These are phyloP conservation scores for Umbelopsis sp. DNA, from an alignment of 371 early-diverging fungal genomes.

Conservation along the genomic window DNA sequence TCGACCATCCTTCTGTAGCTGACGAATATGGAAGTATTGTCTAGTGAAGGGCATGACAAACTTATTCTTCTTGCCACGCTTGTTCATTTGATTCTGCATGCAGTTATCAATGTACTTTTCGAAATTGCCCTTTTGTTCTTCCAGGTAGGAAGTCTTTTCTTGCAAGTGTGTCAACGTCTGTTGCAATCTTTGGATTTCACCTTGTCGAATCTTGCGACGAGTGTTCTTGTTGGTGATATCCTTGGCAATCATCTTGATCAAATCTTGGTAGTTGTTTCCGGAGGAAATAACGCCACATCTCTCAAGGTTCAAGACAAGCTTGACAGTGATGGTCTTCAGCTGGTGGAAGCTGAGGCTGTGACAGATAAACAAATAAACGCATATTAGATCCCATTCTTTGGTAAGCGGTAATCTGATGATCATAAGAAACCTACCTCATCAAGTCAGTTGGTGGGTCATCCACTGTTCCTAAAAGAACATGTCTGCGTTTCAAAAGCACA, in stretches of 20 bases:
- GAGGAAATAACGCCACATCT: constrained; percentile 40
- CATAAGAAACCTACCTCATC: constrained; percentile 30
- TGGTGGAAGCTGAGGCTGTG: constrained; percentile 38
- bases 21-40: constrained; percentile 92
- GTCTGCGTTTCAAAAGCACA: constrained; percentile 34
- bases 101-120: constrained; percentile 89
- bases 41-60: constrained; percentile 82
- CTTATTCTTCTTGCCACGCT: constrained; percentile 79
- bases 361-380: not conserved
- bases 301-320: constrained; percentile 38
- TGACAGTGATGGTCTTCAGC: constrained; percentile 38
- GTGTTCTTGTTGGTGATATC: constrained; percentile 94
- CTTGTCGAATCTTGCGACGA: constrained; percentile 76
- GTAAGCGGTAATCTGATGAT: too few relatives aligned
- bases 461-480: constrained; percentile 33
- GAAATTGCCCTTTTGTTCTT: constrained; percentile 85
- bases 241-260: constrained; percentile 88
- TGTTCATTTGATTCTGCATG: constrained; percentile 83
- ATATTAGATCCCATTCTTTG: not conserved
- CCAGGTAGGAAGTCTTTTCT: constrained; percentile 80
- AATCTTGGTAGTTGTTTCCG: constrained; percentile 75
- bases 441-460: constrained; percentile 38
- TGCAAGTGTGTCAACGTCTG: constrained; percentile 81
- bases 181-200: constrained; percentile 74
- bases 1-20: constrained; percentile 80